Evolutionary conservation across 2,329 filamentous ascomycete species (phyloP).

Genomic region (Cladosporium oxysporum): DNA sequence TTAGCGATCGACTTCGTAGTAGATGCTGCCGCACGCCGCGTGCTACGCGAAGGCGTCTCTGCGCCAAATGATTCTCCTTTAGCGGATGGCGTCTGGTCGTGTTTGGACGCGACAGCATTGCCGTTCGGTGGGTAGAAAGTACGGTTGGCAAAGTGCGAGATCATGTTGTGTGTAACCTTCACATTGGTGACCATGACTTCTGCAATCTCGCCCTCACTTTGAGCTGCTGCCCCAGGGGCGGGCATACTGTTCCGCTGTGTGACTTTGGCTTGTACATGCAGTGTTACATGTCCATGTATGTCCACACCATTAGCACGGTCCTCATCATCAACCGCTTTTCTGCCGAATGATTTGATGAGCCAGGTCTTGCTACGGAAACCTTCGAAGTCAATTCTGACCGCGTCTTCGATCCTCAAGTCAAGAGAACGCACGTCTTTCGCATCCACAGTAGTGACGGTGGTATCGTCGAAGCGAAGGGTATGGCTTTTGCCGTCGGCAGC

Average conservation of each 20-base stretch:
- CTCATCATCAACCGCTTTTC: constrained; percentile 31
- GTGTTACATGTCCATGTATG: constrained; percentile 42
- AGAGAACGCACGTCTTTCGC: constrained; percentile 42
- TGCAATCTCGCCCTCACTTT: constrained; percentile 33
- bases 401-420: constrained; percentile 47
- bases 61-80: constrained; percentile 39
- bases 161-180: constrained; percentile 49
- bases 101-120: neutral
- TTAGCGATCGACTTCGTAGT: constrained; percentile 20
- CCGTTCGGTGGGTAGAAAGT: constrained; percentile 32
- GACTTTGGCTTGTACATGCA: constrained; percentile 44
- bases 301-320: constrained; percentile 43
- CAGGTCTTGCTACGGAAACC: constrained; percentile 50
- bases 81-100: constrained; percentile 28
- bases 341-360: constrained; percentile 47
- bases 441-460: constrained; percentile 45
- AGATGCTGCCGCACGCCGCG: constrained; percentile 42
- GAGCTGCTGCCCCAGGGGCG: constrained; percentile 12
- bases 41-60: constrained; percentile 52
- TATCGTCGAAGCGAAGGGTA: constrained; percentile 52
- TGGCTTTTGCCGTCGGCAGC: constrained; percentile 46
- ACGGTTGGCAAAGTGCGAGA: constrained; percentile 44
- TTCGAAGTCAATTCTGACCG: constrained; percentile 49
- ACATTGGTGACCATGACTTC: constrained; percentile 44
- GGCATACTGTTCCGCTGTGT: constrained; percentile 40